A percentile compares a stretch with the other conserved stretches of the same genome.
Evolutionary conservation across 495 filamentous ascomycete species (phyloP).

Genomic region (Achaetomiella virescens): DNA sequence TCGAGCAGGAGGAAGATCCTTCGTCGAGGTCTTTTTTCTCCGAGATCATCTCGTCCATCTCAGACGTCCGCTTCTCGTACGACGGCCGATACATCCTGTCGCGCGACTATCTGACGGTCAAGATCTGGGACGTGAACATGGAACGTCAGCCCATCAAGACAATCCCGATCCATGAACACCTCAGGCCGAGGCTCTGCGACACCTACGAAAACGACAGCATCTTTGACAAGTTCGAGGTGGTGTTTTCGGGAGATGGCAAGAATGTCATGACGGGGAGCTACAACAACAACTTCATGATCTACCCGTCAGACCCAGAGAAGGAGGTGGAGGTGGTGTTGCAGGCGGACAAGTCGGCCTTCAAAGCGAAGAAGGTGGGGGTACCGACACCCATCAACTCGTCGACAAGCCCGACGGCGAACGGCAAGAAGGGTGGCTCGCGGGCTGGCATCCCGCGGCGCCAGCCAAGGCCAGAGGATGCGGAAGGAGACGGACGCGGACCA

Average conservation of each 20-base stretch:
- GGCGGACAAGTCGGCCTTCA: slow-evolving; percentile 98
- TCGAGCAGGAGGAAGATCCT: slow-evolving; percentile 99
- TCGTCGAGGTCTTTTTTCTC: slow-evolving; percentile 98
- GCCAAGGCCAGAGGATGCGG: slow-evolving; percentile 86
- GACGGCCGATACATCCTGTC: slow-evolving; percentile 97
- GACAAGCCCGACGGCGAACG: slow-evolving; percentile 61
- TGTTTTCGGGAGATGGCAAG: slow-evolving; percentile 95
- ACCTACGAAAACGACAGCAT: slow-evolving; percentile 99
- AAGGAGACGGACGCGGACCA: slow-evolving; percentile 99
- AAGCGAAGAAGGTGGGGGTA: slow-evolving; percentile 98
- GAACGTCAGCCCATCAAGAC: slow-evolving; percentile 95
- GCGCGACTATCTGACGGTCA: slow-evolving; percentile 95
- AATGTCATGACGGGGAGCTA: slow-evolving; percentile 99
- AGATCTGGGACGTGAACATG: slow-evolving; percentile 99
- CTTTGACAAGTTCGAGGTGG: slow-evolving; percentile 99
- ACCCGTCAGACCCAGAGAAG: slow-evolving; percentile 89
- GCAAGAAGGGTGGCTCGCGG: slow-evolving; percentile 77
- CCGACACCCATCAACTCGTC: slow-evolving; percentile 91
- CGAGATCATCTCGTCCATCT: slow-evolving; percentile 98
- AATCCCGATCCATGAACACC: slow-evolving; percentile 96
- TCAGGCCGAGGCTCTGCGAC: slow-evolving; percentile 89
- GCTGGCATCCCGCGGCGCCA: slow-evolving; percentile 84
- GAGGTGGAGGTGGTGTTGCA: slow-evolving; percentile 96
- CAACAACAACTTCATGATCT: slow-evolving; percentile 99
- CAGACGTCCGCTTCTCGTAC: slow-evolving; percentile 93